Base-by-base conservation (phyloP, 75 land plant species). In the Selaginella tamariscina region DNA sequence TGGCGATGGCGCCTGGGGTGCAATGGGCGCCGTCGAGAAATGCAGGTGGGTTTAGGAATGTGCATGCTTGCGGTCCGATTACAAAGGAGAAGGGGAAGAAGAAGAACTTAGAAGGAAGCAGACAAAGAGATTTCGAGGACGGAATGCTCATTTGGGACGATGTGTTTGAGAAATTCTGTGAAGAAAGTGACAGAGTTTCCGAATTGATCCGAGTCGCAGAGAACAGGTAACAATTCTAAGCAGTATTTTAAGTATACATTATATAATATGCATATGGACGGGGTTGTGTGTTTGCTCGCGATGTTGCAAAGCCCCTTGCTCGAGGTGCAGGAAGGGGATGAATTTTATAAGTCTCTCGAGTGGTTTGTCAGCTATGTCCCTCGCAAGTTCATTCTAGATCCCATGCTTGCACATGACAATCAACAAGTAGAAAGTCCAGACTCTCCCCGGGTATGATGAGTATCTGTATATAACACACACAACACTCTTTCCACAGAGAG, bases 131-230 rank as follows among this genome's bases (percentile, higher is more conserved):
- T n/a, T 77, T 73, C 68, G 79, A 77, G 56, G 65, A 73, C 27
- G 27, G 71, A 24, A 77, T 77, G 79, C 56, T 77, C 13, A 65
- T 77, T 30, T 77, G 79, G 79, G 79, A 77, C 32, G 74, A 77
- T 33, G 71, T 68, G 24, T 77, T 77, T 49, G 63, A 72, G 24
- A 56, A 55, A n/a, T 77, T 70, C 67, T 77, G 79, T 27, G 70
- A 68, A 23, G 75, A 77, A 32, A 5, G 49, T 2, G 71, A n/a
- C 0, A 15, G 70, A 30, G 70, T 66, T 2, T 21, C 59, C 0
- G 15, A 24, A 0, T 29, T 77, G 1, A 68, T 55, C 1, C 11
- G 24, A 0, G 65, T 77, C 0, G 64, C 71, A 9, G 23, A 39
- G 49, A 72, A 54, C 2, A 74, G 78, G 2, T 68, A 71, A 2